Base-by-base conservation (phyloP, 306 rosid genomes). In the Ormosia emarginata region DNA sequence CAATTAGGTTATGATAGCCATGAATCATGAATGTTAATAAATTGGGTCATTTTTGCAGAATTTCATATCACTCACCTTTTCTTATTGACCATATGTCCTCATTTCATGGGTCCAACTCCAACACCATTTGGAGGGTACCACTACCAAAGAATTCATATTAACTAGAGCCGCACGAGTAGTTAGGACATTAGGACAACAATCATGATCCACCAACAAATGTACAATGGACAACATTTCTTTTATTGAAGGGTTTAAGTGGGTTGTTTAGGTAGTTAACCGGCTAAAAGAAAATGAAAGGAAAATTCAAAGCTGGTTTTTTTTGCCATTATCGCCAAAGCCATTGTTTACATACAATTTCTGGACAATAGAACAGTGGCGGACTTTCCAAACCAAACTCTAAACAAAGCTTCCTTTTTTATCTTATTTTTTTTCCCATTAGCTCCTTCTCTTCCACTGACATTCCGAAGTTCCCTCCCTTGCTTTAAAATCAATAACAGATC, bases 181-280 rank as follows among this genome's bases (percentile, higher is more conserved):
- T 84, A 75, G 77, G 77, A 64, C 0, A 6, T 6, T 6, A n/a
- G 75, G 75, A 80, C 65, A 81, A 69, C 41, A 75, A 80, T 34
- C 70, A 50, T 81, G 67, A 74, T 32, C 50, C 78, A 77, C 58
- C 84, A 78, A 77, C 58, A 74, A 47, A 77, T 13, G 83, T 50
- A 67, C 34, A 41, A 44, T 10, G 71, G 50, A 39, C 47, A 17
- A 12, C 58, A 41, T 59, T 52, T 30, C 82, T 71, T 71, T 84
- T 72, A 79, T 66, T 62, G 62, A 67, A 59, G 18, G 17, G 24
- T 52, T 9, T 32, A 47, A 32, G 34, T 47, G 8, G 70, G 82
- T 84, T 53, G 84, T 83, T 80, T 57, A 39, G 75, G 87, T 79
- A 62, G 91, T 81, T 87, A 63, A 85, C 78, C 79, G 77, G 81